These are phyloP conservation scores for Aspergillus quadricinctus DNA, from an alignment of 2,329 filamentous ascomycete species.

Conservation along the genomic window DNA sequence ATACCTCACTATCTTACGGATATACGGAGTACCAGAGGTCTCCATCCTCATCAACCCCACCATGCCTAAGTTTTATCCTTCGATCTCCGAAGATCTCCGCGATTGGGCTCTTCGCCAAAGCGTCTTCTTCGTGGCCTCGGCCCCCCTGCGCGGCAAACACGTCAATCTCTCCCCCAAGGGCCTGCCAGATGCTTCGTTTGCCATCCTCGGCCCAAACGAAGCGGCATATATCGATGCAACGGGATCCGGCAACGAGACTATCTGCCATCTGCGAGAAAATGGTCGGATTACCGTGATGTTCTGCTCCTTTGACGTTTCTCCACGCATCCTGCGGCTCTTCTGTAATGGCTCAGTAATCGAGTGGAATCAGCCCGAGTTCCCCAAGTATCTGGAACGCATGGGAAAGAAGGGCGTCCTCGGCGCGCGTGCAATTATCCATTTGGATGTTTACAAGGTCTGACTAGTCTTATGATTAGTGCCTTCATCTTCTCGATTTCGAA, in stretches of 20 bases:
- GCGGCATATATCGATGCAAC: slow-evolving; percentile 70
- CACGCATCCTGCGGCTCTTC: slow-evolving; percentile 62
- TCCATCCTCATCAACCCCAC: neutral
- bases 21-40: neutral
- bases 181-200: slow-evolving; percentile 58
- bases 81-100: slow-evolving; percentile 53
- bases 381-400: slow-evolving; percentile 43
- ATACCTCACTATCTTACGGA: neutral
- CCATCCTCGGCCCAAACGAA: slow-evolving; percentile 55
- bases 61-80: slow-evolving; percentile 60
- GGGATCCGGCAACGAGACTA: slow-evolving; percentile 71
- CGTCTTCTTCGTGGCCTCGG: slow-evolving; percentile 72
- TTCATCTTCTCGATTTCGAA: neutral
- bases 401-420: slow-evolving; percentile 43
- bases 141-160: slow-evolving; percentile 63
- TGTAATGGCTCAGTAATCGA: slow-evolving; percentile 59
- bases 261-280: slow-evolving; percentile 72
- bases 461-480: neutral
- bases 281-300: slow-evolving; percentile 72
- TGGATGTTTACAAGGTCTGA: slow-evolving; percentile 57
- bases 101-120: slow-evolving; percentile 64
- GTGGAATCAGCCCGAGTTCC: slow-evolving; percentile 51
- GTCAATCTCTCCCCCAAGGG: slow-evolving; percentile 77
- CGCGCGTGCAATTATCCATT: slow-evolving; percentile 57
- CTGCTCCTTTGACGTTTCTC: slow-evolving; percentile 57